Base-by-base conservation (phyloP, 2,329 filamentous ascomycete species). In the Fusarium redolens region DNA sequence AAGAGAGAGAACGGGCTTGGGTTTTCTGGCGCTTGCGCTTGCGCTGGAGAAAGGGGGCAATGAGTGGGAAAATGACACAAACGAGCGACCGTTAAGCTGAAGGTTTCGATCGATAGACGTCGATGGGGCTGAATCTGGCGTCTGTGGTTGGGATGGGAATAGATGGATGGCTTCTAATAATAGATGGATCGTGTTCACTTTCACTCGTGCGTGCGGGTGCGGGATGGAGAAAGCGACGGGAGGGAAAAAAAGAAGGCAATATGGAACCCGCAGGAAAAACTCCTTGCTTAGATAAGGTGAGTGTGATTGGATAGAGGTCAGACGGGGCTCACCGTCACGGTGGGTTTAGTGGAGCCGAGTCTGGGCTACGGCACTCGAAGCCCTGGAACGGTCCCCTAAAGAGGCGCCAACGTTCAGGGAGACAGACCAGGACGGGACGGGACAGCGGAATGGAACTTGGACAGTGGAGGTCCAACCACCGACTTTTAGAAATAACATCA, bases 141-240 rank as follows among this genome's bases (percentile, higher is more conserved):
- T 76, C 65, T 68, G 57, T 69, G 74, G 65, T 72, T 72, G 68
- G 68, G 72, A 73, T 74, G 61, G 57, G 61, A 52, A 58, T 59
- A 67, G 75, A 64, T 78, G 58, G 52, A 66, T 66, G 71, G 75
- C 65, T 78, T 78, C 76, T 78, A 78, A 78, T 78, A 78, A 78
- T 78, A 78, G 76, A 78, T 68, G 59, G 76, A 78, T 78, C 76
- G 76, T 78, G 76, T 78, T 78, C 76, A 78, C 75, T 72, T 78
- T 78, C 76, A 78, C 75, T 72, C 73, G 57, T 61, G 55, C 48
- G 54, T 61, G 66, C 40, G 59, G 55, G 63, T 66, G 70, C 67
- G 69, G 68, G 69, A 73, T 73, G 68, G 71, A 70, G 67, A 70
- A 60, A 58, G 45, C 62, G 75, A 71, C 65, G 59, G 67, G 44